phyloP scores from a whole-genome alignment of 371 early-diverging fungal genomes.

The Enterospora canceri region DNA sequence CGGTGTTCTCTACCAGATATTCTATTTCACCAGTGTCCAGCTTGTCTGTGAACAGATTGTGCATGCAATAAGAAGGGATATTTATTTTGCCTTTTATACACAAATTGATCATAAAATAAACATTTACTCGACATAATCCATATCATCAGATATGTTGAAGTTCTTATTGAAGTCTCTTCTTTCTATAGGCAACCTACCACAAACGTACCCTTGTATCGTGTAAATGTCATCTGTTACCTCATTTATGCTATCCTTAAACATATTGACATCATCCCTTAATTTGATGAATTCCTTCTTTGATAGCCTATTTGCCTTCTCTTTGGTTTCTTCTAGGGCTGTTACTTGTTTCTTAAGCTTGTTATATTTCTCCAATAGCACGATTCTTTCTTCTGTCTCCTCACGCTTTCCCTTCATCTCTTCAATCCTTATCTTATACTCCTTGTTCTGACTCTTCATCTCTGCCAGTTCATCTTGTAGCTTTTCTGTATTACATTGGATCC shows the following conservation, averaged over 20 bases:
- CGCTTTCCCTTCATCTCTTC: constrained; percentile 14
- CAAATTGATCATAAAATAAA: neutral
- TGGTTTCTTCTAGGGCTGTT: constrained; percentile 13
- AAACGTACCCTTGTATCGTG: constrained; percentile 66
- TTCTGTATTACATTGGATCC: constrained; percentile 49
- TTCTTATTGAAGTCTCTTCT: constrained; percentile 61
- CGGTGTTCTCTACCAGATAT: constrained; percentile 26
- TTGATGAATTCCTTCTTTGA: constrained; percentile 10
- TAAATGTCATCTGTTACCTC: constrained; percentile 68
- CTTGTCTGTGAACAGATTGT: constrained; percentile 18
- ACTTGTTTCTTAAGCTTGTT: constrained; percentile 5
- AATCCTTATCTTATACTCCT: constrained; percentile 5
- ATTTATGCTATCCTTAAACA: constrained; percentile 17
- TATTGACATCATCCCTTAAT: constrained; percentile 3
- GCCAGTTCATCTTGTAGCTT: constrained; percentile 10
- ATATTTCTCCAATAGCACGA: constrained; percentile 48
- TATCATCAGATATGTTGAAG: constrained; percentile 67
- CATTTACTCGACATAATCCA: constrained; percentile 59
- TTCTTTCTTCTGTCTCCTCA: constrained; percentile 54
- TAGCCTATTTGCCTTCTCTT: constrained; percentile 8
- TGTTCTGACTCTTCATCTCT: constrained; percentile 47
- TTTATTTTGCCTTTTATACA: neutral
- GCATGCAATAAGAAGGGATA: constrained; percentile 20
- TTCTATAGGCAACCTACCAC: constrained; percentile 64
- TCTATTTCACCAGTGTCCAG: constrained; percentile 48